phyloP scores from a whole-genome alignment of 2,329 filamentous ascomycete species.

The Eurotiales sp. region DNA sequence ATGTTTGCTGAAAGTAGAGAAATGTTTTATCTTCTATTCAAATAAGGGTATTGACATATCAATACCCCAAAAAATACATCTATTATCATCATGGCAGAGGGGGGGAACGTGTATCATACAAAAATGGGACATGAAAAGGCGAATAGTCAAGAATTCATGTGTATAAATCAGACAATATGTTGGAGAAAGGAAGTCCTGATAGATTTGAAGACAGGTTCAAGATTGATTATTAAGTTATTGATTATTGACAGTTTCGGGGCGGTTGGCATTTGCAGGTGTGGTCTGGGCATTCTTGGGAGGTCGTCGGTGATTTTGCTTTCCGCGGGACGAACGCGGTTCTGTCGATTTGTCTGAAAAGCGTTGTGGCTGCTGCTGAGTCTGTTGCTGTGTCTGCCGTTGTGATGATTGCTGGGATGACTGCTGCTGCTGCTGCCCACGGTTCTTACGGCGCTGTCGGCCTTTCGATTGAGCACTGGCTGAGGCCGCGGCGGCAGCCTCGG shows the following conservation, averaged over 20 bases:
- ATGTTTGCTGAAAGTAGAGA: too few relatives aligned
- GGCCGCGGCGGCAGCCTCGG: conserved; percentile 21
- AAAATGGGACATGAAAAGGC: not conserved
- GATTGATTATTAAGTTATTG: not conserved
- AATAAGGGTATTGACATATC: not conserved
- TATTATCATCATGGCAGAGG: too few relatives aligned
- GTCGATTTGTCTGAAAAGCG: not conserved
- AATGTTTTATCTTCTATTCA: not conserved
- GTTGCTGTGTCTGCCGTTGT: not conserved
- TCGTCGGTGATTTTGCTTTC: conserved; percentile 7
- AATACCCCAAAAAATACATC: not conserved
- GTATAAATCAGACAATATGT: not conserved
- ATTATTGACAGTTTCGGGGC: not conserved
- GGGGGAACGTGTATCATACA: too few relatives aligned
- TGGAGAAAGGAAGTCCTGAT: not conserved
- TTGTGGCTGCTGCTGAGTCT: not conserved
- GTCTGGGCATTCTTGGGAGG: not conserved
- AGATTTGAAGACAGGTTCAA: not conserved
- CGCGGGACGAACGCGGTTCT: not conserved
- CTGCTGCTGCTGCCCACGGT: not conserved
- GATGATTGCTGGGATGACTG: not conserved
- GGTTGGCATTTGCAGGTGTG: not conserved
- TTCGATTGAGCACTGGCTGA: conserved; percentile 13
- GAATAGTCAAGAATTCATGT: not conserved
- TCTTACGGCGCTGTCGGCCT: conserved; percentile 11